Conservation (phyloP, 2,329 filamentous ascomycete species). For the Xylariaceae sp. region DNA sequence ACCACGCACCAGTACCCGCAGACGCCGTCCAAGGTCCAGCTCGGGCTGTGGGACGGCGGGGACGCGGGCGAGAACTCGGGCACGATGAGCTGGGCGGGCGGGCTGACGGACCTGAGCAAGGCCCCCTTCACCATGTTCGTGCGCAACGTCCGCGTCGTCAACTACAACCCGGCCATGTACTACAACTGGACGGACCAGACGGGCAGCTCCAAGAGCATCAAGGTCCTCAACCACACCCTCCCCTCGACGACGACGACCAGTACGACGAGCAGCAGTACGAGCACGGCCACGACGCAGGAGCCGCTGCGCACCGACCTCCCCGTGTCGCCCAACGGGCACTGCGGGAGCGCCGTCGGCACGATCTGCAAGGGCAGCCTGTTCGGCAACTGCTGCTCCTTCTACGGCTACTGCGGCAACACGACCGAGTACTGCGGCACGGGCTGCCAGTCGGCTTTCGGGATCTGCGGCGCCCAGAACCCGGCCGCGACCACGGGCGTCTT, state of each 20-base stretch:
- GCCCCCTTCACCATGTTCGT: conserved; percentile 13
- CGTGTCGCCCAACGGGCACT: conserved; percentile 7
- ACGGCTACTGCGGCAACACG: conserved; percentile 8
- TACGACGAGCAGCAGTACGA: background rate
- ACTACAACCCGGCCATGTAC: conserved; percentile 13
- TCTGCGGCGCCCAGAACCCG: conserved; percentile 6
- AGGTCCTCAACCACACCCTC: conserved; percentile 4
- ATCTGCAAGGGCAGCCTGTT: conserved; percentile 8
- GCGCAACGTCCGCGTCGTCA: conserved; percentile 11
- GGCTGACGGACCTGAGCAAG: conserved; percentile 9
- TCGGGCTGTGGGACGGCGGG: conserved; percentile 14
- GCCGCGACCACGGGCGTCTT: conserved; percentile 5
- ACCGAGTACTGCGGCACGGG: conserved; percentile 7
- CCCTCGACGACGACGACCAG: conserved; percentile 3
- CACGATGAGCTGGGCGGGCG: conserved; percentile 12
- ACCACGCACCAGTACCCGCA: conserved; percentile 11
- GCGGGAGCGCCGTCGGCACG: background rate
- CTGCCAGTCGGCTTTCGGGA: conserved; percentile 6
- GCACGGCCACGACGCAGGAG: conserved; percentile 1
- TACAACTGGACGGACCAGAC: conserved; percentile 14
- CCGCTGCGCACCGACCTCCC: conserved; percentile 6
- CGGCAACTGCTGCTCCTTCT: conserved; percentile 8
- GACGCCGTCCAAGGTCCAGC: conserved; percentile 12
- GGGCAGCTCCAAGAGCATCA: conserved; percentile 8
- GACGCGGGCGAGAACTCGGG: conserved; percentile 9